These are phyloP conservation scores for Cladosporium phlei DNA, from an alignment of 2,329 filamentous ascomycete species.

Conservation along the genomic window DNA sequence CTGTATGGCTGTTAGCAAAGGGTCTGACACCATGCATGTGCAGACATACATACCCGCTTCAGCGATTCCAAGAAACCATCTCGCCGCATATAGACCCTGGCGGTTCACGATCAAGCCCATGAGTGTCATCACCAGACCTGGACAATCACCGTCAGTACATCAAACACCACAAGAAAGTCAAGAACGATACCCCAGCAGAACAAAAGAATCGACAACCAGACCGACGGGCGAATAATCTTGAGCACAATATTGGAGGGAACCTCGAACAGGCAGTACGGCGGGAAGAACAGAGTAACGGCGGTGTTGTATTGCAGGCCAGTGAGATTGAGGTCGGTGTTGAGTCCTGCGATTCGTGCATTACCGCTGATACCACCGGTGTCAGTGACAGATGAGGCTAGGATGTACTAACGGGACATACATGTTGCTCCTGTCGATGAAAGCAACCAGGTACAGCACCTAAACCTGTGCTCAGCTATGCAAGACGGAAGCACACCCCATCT, in stretches of 20 bases:
- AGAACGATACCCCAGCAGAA: conserved; percentile 21
- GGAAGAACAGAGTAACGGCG: conserved; percentile 59
- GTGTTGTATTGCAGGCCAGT: conserved; percentile 52
- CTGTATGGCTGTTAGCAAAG: too few relatives aligned
- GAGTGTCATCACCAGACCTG: neutral
- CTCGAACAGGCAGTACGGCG: conserved; percentile 39
- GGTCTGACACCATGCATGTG: too few relatives aligned
- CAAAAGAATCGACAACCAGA: conserved; percentile 23
- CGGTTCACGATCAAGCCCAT: conserved; percentile 20
- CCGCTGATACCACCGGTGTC: conserved; percentile 15
- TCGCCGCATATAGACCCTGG: conserved; percentile 14
- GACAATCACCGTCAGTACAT: too few relatives aligned
- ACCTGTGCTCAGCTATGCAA: too few relatives aligned
- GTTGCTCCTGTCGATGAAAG: conserved; percentile 48
- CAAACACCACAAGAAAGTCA: conserved; percentile 8
- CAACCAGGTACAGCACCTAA: conserved; percentile 49
- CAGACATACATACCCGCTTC: conserved; percentile 16
- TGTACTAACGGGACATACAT: conserved; percentile 9
- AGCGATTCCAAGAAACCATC: conserved; percentile 18
- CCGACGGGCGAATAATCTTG: conserved; percentile 20
- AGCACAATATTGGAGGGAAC: conserved; percentile 20
- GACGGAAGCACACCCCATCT: too few relatives aligned
- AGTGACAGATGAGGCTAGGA: neutral
- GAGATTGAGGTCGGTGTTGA: conserved; percentile 20
- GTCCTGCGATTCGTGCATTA: conserved; percentile 26